These are phyloP conservation scores for Pleurotus salmoneostramineus DNA, from an alignment of 768 basidiomycete species.

Conservation along the genomic window DNA sequence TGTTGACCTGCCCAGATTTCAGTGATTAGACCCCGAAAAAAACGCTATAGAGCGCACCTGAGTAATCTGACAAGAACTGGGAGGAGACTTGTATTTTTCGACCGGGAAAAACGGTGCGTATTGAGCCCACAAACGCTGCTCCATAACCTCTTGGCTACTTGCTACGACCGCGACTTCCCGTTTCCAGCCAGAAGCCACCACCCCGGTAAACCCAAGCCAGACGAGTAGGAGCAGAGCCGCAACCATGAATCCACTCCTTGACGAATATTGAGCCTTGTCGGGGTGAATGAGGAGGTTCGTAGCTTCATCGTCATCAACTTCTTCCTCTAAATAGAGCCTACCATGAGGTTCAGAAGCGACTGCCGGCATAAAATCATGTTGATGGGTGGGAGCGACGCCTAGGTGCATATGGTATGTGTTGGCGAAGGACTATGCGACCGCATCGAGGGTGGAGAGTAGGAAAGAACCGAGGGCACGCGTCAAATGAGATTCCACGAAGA, in stretches of 20 bases:
- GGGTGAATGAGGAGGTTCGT: neutral
- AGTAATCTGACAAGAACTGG: constrained; percentile 45
- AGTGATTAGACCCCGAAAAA: neutral
- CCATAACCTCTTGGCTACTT: neutral
- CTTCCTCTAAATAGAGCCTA: neutral
- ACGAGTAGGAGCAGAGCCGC: constrained; percentile 2
- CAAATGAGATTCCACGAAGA: too few species aligned
- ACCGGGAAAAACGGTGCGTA: constrained; percentile 60
- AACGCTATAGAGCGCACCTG: constrained; percentile 36
- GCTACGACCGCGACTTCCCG: neutral
- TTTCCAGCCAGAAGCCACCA: neutral
- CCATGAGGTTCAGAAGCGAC: neutral
- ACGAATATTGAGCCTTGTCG: neutral
- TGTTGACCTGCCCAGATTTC: constrained; percentile 54
- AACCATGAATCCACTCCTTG: neutral
- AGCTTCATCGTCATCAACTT: neutral
- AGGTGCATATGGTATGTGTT: neutral
- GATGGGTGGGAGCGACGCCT: neutral
- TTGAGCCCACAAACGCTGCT: constrained; percentile 44
- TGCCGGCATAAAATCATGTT: neutral
- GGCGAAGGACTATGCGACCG: too few species aligned
- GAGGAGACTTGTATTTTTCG: constrained; percentile 40
- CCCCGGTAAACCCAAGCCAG: constrained; percentile 8
- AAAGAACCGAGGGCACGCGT: too few species aligned
- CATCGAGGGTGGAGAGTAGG: too few species aligned